Percentiles rank a stretch among this genome's conserved stretches.
These are phyloP conservation scores for Neocallimastix lanati DNA, from an alignment of 192 early-diverging fungal species.

Conservation along the genomic window DNA sequence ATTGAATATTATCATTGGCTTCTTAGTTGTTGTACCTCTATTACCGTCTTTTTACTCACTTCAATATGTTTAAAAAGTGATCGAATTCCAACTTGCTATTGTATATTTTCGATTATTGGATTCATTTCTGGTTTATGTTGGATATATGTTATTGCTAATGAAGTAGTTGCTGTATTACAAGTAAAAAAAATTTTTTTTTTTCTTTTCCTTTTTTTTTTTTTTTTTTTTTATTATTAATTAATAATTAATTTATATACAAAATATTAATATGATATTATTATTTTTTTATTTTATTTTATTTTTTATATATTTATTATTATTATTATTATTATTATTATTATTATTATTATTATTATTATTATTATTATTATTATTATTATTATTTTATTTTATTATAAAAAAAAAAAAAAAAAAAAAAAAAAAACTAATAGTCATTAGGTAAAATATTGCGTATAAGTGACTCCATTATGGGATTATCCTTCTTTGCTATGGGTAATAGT, in stretches of 20 bases:
- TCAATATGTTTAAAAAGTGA: not conserved
- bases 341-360: not conserved
- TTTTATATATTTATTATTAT: constrained; percentile 55
- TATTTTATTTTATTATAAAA: constrained; percentile 64
- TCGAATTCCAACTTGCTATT: not conserved
- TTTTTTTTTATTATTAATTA: not conserved
- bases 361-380: constrained; percentile 11
- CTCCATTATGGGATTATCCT: not conserved
- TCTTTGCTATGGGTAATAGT: constrained; percentile 31
- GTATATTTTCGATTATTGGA: not conserved
- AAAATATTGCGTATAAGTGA: not conserved
- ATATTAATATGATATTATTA: too few relatives aligned
- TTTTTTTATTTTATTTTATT: constrained; percentile 57
- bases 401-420: not conserved
- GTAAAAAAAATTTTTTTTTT: too few relatives aligned
- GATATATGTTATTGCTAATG: constrained; percentile 51
- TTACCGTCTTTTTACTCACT: not conserved
- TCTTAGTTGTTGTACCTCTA: not conserved
- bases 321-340: not conserved
- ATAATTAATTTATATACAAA: too few relatives aligned
- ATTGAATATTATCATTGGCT: not conserved
- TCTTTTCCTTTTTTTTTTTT: too few relatives aligned
- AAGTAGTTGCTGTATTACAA: constrained; percentile 69
- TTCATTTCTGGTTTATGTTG: not conserved
- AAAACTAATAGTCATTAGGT: not conserved